Conservation (phyloP, 495 filamentous ascomycete species). For the Xylaria bambusicola region DNA sequence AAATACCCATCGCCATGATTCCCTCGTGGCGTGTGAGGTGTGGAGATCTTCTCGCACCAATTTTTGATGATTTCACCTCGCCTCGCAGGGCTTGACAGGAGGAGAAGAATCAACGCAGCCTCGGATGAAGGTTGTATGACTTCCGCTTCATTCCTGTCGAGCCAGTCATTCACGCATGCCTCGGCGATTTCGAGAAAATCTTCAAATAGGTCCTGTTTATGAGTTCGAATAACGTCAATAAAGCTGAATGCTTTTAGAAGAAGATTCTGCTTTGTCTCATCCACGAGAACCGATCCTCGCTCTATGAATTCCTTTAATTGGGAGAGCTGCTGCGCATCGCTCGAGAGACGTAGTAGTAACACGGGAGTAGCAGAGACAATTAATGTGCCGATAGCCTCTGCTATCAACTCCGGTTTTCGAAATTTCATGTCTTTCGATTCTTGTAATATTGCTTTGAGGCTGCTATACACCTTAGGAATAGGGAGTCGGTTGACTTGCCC, state of each 20-base stretch:
- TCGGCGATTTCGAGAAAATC: conserved; percentile 25
- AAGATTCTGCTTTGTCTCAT: conserved; percentile 8
- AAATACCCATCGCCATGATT: conserved; percentile 45
- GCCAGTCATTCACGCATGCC: conserved; percentile 39
- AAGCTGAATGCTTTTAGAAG: conserved; percentile 15
- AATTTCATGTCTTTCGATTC: conserved; percentile 42
- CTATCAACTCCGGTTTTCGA: conserved; percentile 68
- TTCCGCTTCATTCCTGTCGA: conserved; percentile 44
- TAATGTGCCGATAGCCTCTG: conserved; percentile 63
- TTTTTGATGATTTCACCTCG: conserved; percentile 36
- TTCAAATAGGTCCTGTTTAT: conserved; percentile 19
- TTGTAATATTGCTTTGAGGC: conserved; percentile 34
- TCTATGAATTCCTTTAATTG: conserved; percentile 9
- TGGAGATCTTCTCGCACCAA: conserved; percentile 41
- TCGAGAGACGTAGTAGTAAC: conserved; percentile 28
- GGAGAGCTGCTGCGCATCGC: neutral
- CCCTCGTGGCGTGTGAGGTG: conserved; percentile 28
- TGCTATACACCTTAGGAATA: conserved; percentile 15
- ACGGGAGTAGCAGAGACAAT: conserved; percentile 48
- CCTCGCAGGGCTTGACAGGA: conserved; percentile 33
- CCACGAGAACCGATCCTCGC: conserved; percentile 18
- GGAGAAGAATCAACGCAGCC: conserved; percentile 42
- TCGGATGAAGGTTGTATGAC: conserved; percentile 44
- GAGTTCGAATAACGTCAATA: conserved; percentile 11
- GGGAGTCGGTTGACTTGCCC: conserved; percentile 17